Conservation (phyloP, 345 rosid species). For the Heritiera littoralis region DNA sequence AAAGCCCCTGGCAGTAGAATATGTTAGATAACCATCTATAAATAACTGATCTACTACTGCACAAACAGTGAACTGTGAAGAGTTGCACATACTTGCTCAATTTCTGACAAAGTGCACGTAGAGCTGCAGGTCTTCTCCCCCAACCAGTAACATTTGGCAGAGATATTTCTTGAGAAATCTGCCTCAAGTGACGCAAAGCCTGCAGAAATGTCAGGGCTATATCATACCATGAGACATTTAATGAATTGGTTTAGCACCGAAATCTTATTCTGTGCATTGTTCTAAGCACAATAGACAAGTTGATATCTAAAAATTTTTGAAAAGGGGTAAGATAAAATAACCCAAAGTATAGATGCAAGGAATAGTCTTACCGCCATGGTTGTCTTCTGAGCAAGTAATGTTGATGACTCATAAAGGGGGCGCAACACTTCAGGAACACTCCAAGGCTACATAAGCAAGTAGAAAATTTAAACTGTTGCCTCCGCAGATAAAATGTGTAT, state of each 20-base stretch:
- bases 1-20: slow-evolving; percentile 65
- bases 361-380: slow-evolving; percentile 80
- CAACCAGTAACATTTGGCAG: slow-evolving; percentile 82
- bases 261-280: background rate
- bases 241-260: background rate
- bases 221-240: background rate
- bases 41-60: background rate
- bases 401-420: slow-evolving; percentile 94
- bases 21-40: slow-evolving; percentile 11
- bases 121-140: slow-evolving; percentile 95
- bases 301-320: background rate
- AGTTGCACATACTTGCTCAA: slow-evolving; percentile 62
- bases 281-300: background rate
- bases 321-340: background rate
- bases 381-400: slow-evolving; percentile 89
- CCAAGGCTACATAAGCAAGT: slow-evolving; percentile 65
- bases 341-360: slow-evolving; percentile 2
- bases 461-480: slow-evolving; percentile 3
- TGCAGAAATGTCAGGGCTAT: slow-evolving; percentile 28
- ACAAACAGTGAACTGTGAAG: background rate
- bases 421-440: slow-evolving; percentile 98
- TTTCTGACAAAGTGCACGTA: slow-evolving; percentile 83
- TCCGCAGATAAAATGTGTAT: background rate
- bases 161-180: slow-evolving; percentile 89
- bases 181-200: slow-evolving; percentile 93